Percentiles rank a stretch among this genome's conserved stretches.
Evolutionary conservation across 208 protist species (phyloP).

Genomic region (Leishmania lainsoni): DNA sequence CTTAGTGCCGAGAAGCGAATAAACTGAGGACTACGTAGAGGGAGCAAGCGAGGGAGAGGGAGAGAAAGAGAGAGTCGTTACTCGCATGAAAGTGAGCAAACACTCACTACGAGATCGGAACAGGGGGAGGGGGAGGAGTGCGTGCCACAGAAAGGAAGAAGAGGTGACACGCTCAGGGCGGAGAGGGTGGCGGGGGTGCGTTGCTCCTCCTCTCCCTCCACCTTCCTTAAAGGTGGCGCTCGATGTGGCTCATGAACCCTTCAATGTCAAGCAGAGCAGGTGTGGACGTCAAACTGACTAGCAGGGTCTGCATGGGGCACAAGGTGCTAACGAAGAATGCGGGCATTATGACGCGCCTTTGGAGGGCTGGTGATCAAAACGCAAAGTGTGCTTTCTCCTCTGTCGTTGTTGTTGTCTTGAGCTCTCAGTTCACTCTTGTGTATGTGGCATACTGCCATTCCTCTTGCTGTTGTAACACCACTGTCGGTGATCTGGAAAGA

Average conservation of each 20-base stretch:
- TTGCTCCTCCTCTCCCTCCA: not conserved
- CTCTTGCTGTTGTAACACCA: not conserved
- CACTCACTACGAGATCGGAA: not conserved
- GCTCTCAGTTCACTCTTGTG: not conserved
- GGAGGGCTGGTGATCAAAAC: not conserved
- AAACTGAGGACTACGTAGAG: not conserved
- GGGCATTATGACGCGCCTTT: not conserved
- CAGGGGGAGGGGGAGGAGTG: not conserved
- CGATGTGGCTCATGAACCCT: not conserved
- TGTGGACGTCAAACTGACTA: not conserved
- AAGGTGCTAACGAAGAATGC: not conserved
- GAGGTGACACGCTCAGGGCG: not conserved
- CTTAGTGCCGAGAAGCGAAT: not conserved
- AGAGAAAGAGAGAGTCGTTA: not conserved
- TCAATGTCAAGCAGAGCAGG: not conserved
- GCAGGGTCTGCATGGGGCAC: not conserved
- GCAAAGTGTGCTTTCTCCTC: no score
- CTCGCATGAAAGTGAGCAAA: not conserved
- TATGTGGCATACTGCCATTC: not conserved
- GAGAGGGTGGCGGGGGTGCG: not conserved
- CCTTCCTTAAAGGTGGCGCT: not conserved
- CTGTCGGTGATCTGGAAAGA: not conserved
- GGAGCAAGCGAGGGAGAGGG: not conserved
- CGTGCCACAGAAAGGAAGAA: not conserved
- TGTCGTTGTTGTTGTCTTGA: not conserved